phyloP scores from a whole-genome alignment of 371 early-diverging fungal species.

The Umbelopsis sp. region DNA sequence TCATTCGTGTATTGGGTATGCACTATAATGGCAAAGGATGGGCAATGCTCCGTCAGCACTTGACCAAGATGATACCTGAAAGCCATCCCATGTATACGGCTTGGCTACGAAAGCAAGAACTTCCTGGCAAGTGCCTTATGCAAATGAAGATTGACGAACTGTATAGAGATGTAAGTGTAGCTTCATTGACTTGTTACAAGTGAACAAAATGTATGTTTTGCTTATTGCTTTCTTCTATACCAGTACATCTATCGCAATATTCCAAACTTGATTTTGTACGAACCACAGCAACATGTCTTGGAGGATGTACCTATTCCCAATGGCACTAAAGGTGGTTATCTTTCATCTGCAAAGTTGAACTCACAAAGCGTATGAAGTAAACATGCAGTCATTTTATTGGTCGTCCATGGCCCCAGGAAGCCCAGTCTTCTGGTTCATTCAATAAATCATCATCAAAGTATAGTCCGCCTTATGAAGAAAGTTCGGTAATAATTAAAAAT shows the following conservation, averaged over 20 bases:
- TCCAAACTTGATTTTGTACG: conserved; percentile 58
- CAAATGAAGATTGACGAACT: conserved; percentile 74
- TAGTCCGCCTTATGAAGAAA: no score
- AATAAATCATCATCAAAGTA: no score
- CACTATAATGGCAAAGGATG: conserved; percentile 73
- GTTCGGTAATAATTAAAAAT: no score
- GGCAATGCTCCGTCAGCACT: conserved; percentile 57
- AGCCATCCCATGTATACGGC: conserved; percentile 50
- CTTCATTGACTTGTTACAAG: no score
- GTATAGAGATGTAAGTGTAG: conserved; percentile 63
- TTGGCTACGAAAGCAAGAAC: conserved; percentile 48
- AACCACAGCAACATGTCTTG: background rate
- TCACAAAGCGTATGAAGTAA: background rate
- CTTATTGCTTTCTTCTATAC: conserved; percentile 19
- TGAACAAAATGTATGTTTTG: background rate
- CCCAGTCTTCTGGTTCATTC: no score
- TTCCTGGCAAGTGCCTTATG: conserved; percentile 67
- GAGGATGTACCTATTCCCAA: background rate
- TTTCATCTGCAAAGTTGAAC: background rate
- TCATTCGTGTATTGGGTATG: conserved; percentile 66
- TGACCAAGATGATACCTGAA: conserved; percentile 49
- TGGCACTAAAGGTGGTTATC: background rate
- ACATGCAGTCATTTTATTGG: background rate
- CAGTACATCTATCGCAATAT: conserved; percentile 65
- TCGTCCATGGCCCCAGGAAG: no score